Evolutionary conservation across 2,329 filamentous ascomycete species (phyloP), one percentile per base, ranked within the genome.

Genomic region (Stagonosporopsis cucurbitacearum): DNA sequence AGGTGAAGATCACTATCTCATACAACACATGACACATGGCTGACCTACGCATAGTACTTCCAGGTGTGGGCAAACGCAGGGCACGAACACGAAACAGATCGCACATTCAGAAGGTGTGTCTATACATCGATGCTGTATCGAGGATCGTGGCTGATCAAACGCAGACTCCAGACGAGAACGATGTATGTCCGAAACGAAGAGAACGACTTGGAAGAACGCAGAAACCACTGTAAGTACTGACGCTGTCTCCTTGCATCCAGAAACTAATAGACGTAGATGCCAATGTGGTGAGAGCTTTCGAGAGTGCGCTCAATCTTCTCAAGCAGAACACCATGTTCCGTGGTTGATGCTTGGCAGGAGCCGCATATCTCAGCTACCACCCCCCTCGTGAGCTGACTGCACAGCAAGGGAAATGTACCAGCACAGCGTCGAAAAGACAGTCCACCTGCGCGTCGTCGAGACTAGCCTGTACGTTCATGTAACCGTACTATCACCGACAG

Each of bases 151-250:
- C 35, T 44, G 50, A 49, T 28, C 11, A 42, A 12, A 13, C n/a
- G 9, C 59, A 91, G 90, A 51, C 81, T 96, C 41, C 89, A 88
- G 69, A 97, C 93, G 2, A 87, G 92, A 59, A 86, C 89, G 72
- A 82, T 86, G 58, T 90, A 88, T 72, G 91, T 96, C 26, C 86
- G 88, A 59, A 80, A 91, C 39, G 86, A 88, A 0, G 93, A 96
- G 72, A 80, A 85, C 35, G 84, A 81, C 23, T 80, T 96, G 53
- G 85, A 87, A 50, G 83, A 88, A 63, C 95, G 89, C 71, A 89
- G 92, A 69, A 82, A 88, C 58, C 92, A 96, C 67, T 91, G 92
- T 96, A 78, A 79, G 89, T 8, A 33, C 19, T 19, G 5, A 8
- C 13, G 1, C n/a, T 19, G 8, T 19, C 15, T 8, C 32, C 12